Conservation (phyloP, 2,329 filamentous ascomycete genomes). For the Diplodia seriata region DNA sequence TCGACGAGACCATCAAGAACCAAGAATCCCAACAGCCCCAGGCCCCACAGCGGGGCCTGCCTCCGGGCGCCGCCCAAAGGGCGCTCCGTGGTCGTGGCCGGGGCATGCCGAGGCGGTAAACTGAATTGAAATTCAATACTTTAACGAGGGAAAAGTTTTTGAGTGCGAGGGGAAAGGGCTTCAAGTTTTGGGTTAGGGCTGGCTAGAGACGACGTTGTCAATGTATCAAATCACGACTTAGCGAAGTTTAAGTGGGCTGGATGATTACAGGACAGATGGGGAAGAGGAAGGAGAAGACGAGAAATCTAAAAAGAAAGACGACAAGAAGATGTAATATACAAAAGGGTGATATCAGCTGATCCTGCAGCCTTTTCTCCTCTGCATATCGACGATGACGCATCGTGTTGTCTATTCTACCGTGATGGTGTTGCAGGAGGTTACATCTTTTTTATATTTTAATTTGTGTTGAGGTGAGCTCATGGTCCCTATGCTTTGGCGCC, state of each 20-base stretch:
- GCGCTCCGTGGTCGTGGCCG: conserved; percentile 82
- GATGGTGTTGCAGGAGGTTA: neutral
- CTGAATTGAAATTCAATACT: neutral
- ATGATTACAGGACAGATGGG: conserved; percentile 5
- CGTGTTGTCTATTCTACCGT: neutral
- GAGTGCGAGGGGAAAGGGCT: neutral
- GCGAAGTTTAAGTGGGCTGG: conserved; percentile 13
- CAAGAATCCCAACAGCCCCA: conserved; percentile 89
- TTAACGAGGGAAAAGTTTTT: neutral
- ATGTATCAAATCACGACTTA: conserved; percentile 29
- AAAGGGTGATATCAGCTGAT: conserved; percentile 15
- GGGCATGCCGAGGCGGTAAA: conserved; percentile 82
- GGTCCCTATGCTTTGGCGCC: neutral
- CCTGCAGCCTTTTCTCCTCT: conserved; percentile 2
- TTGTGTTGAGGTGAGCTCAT: neutral
- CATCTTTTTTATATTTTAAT: too few species aligned
- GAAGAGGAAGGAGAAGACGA: neutral
- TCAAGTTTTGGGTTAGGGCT: conserved; percentile 4
- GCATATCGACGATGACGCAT: neutral
- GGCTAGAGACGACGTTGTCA: conserved; percentile 8
- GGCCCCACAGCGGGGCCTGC: conserved; percentile 72
- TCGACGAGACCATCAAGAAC: conserved; percentile 98
- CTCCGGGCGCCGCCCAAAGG: conserved; percentile 77
- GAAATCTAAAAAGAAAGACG: conserved; percentile 14
- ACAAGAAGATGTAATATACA: conserved; percentile 21